phyloP scores from a whole-genome alignment of 768 basidiomycete genomes.

The Chalciporus pseudorubinellus region DNA sequence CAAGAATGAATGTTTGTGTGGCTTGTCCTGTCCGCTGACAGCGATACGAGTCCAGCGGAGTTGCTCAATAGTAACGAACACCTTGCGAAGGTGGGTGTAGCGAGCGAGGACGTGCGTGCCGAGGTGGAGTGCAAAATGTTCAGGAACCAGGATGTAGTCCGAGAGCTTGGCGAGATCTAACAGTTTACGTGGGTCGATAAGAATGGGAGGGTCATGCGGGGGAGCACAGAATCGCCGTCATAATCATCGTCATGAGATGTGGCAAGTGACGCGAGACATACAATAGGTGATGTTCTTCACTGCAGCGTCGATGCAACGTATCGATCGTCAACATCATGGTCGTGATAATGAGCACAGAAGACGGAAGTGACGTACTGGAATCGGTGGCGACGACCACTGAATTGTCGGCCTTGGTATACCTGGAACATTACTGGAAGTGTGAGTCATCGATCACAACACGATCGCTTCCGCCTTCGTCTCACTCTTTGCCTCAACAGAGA shows the following conservation, averaged over 20 bases:
- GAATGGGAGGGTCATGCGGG: not conserved
- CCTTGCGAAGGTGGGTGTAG: constrained; percentile 73
- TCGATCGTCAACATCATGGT: not conserved
- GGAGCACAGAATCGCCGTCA: not conserved
- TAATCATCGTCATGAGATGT: too few relatives aligned
- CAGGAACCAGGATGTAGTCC: constrained; percentile 79
- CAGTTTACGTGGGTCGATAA: not conserved
- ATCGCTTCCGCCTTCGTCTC: not conserved
- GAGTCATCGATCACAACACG: not conserved
- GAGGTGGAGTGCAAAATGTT: constrained; percentile 85
- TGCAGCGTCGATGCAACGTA: constrained; percentile 20
- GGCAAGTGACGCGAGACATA: constrained; percentile 23
- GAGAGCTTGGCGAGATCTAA: constrained; percentile 85
- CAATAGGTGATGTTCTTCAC: constrained; percentile 72
- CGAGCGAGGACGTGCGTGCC: constrained; percentile 79
- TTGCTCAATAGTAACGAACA: constrained; percentile 69
- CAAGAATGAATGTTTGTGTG: constrained; percentile 79
- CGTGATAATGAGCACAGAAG: not conserved
- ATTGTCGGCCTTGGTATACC: constrained; percentile 90
- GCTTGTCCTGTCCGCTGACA: constrained; percentile 41
- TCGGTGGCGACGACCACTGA: constrained; percentile 87
- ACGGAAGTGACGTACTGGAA: constrained; percentile 55
- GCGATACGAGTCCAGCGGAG: constrained; percentile 82
- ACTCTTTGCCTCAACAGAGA: not conserved
- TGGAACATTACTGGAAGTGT: constrained; percentile 21